Evolutionary conservation across 1,284 basidiomycete species (phyloP).

Genomic region (Fomitopsis palustris): DNA sequence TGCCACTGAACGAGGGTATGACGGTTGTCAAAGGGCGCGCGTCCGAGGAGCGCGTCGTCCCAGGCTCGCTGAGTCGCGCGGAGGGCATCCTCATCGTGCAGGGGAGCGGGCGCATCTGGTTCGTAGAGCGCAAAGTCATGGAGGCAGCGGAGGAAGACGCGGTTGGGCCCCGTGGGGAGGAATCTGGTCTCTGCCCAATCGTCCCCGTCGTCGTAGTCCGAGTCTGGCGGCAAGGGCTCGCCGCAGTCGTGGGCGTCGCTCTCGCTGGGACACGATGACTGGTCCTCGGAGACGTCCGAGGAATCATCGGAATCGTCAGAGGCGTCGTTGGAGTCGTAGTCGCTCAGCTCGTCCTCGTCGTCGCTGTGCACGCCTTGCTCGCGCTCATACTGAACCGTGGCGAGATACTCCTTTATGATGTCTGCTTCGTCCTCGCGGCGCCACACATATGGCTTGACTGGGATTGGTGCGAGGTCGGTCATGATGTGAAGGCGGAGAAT

Average conservation of each 20-base stretch:
- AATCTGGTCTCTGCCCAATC: not conserved
- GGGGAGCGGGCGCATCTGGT: not conserved
- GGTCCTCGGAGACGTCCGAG: not conserved
- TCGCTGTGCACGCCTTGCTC: not conserved
- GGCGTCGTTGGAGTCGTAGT: not conserved
- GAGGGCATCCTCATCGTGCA: not conserved
- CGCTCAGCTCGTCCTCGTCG: not conserved
- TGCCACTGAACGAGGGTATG: not conserved
- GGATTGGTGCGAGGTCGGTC: not conserved
- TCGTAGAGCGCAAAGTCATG: not conserved
- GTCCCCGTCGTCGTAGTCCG: not conserved
- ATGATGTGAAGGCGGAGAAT: no score
- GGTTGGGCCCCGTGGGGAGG: not conserved
- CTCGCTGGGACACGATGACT: not conserved
- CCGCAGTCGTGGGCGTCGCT: no score
- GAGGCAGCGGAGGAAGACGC: not conserved
- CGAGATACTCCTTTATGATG: not conserved
- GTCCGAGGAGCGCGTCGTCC: not conserved
- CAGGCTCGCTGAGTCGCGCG: not conserved
- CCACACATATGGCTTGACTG: not conserved
- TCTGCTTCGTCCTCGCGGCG: not conserved
- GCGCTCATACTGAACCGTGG: not conserved
- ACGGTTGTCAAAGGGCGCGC: not conserved
- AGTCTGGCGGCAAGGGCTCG: not conserved
- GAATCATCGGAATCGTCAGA: not conserved